Evolutionary conservation across 164 flowering plant genomes (phyloP), one percentile per base, ranked within the genome.

Genomic region (Liquidambar formosana): DNA sequence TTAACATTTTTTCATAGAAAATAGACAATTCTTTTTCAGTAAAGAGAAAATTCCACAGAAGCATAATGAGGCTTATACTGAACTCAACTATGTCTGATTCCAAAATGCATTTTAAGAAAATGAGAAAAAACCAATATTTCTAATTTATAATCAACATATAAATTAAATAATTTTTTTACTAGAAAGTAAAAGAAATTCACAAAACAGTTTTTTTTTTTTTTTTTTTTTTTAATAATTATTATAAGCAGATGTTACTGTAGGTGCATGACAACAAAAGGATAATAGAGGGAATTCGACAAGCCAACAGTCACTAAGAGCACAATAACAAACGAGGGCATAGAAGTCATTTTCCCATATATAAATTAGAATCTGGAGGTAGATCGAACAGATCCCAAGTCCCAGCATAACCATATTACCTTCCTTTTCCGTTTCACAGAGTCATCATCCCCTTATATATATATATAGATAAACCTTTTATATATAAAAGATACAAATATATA

Each of bases 321-420:
- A 23, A 48, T 6, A 65, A 59, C 48, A 27, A 73, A 19, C 69
- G 72, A 77, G 86, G 88, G 77, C 71, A 77, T 44, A 62, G 19
- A 47, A 4, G 86, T 82, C 73, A 81, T 77, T 66, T 62, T 48
- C 14, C 8, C 5, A 60, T n/a, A 6, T 38, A 15, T 19, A 66
- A 27, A n/a, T 18, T 68, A 22, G 46, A 68, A 65, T 57, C 28
- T 70, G 4, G 56, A 27, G n/a, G n/a, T 66, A 71, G 63, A 68
- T 57, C 54, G 14, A 57, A 65, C 71, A 67, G 60, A 72, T 64
- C 71, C 77, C 59, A 70, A 63, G 14, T 52, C 65, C 67, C 80
- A 61, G 71, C 63, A 75, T 46, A 61, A 12, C 60, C 44, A 27
- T 52, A 28, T 63, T 43, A 13, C 38, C 49, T 69, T 48, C 48